Evolutionary conservation across 1,284 basidiomycete genomes (phyloP), one percentile per base, ranked within the genome.

Genomic region (Fereydounia khargensis): DNA sequence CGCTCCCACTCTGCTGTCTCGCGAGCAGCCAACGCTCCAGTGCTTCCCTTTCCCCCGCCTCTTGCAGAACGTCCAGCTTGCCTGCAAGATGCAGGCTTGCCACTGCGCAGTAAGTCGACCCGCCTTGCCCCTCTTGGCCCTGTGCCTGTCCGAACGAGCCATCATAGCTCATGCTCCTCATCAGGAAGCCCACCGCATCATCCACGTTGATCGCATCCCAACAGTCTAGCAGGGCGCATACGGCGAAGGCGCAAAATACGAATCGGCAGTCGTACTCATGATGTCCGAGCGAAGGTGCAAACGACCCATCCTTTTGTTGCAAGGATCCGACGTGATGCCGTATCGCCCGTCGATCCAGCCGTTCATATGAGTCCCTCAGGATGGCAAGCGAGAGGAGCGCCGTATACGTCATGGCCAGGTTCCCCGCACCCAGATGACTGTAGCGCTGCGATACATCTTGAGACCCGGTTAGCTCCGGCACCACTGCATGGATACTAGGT

Each of bases 71-170:
- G 11, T 48, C 34, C 7, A 55, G 40, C 4, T 37, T 51, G n/a
- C 42, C 39, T 2, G 76, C 55, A 2, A 95, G 80, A 23, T 82
- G 75, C 3, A 94, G 80, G 0, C 86, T 82, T 1, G 91, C 89
- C 11, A 95, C 74, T 0, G 87, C 86, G 64, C 89, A 95, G 76
- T 96, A 97, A 0, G 92, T 94, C 27, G 90, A 89, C 5, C 94
- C 94, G 85, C 89, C 90, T 76, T 92, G 86, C 3, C 90, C 86
- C 77, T 98, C 94, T 31, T 86, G 82, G 24, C 81, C 82, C 0
- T 89, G 86, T 1, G 82, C 80, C 69, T 91, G 88, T 0, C 87
- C 89, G 68, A 89, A 97, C 0, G 89, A 91, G 18, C 91, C 91
- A 80, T 97, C 92, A 72, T 90, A 90, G 9, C 86, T 86, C 89